These are phyloP conservation scores for Tilletia setariae DNA, from an alignment of 1,284 basidiomycete species.

Conservation along the genomic window DNA sequence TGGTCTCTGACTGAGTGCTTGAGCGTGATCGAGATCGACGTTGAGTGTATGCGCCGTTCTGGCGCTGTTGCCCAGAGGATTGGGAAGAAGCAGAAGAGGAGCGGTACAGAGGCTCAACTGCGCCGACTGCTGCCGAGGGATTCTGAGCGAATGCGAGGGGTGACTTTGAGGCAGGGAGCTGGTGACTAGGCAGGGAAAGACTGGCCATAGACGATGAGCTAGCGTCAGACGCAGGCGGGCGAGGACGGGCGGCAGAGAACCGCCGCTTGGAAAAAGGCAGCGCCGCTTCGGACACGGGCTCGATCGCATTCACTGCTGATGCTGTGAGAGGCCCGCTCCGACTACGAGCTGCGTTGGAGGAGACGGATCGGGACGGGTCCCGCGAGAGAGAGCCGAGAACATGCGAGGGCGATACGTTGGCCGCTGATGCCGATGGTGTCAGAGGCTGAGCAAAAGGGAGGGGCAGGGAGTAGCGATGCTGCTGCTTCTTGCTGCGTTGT, in stretches of 20 bases:
- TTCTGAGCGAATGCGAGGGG: background rate
- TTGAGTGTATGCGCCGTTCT: background rate
- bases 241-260: background rate
- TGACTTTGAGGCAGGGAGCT: background rate
- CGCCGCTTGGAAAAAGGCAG: background rate
- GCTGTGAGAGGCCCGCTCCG: background rate
- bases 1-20: constrained; percentile 4
- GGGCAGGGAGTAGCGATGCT: constrained; percentile 2
- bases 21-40: background rate
- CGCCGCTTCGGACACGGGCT: background rate
- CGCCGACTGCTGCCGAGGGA: too few species aligned
- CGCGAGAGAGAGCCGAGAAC: too few species aligned
- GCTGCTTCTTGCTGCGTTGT: background rate
- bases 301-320: background rate
- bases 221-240: constrained; percentile 7
- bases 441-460: constrained; percentile 2
- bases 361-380: background rate
- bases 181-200: background rate
- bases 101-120: background rate
- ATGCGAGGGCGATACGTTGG: too few species aligned
- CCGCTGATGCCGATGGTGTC: too few species aligned
- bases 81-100: constrained; percentile 4
- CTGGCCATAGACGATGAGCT: constrained; percentile 10
- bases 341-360: background rate
- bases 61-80: constrained; percentile 6